A percentile compares a stretch with the other conserved stretches of the same genome.
Evolutionary conservation across 768 basidiomycete species (phyloP).

Genomic region (Hygrophoropsis aurantiaca): DNA sequence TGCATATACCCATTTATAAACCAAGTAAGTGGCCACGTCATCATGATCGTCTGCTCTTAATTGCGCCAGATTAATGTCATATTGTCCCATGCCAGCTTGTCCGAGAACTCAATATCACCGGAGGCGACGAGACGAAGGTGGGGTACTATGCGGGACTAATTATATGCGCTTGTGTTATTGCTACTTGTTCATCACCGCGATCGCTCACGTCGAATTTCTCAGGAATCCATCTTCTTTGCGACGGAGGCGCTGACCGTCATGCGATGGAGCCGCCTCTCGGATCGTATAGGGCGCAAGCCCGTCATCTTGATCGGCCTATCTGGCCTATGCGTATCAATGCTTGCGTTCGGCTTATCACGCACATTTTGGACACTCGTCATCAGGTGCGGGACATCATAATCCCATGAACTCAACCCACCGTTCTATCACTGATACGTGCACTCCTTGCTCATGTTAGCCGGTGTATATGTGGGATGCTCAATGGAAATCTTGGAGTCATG

Average conservation of each 20-base stretch:
- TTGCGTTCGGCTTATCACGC: conserved; percentile 65
- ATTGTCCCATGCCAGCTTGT: no score
- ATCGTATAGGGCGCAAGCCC: conserved; percentile 70
- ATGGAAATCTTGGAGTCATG: conserved; percentile 41
- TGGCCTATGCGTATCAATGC: conserved; percentile 66
- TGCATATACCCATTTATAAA: conserved; percentile 52
- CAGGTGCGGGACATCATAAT: conserved; percentile 23
- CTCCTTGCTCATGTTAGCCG: no score
- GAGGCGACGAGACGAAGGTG: conserved; percentile 35
- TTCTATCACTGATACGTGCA: no score
- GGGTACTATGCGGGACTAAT: conserved; percentile 75
- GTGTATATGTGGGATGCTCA: conserved; percentile 26
- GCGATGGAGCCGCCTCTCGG: conserved; percentile 73
- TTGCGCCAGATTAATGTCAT: neutral
- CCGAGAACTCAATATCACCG: conserved; percentile 2
- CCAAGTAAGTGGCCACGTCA: conserved; percentile 28
- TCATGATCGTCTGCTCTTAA: neutral
- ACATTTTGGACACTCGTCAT: conserved; percentile 62
- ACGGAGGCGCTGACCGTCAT: conserved; percentile 69
- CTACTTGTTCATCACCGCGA: neutral
- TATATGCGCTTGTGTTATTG: conserved; percentile 34
- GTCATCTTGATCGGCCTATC: conserved; percentile 64
- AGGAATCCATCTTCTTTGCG: conserved; percentile 81
- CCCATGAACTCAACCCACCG: no score
- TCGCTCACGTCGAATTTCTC: neutral